Percentiles rank a stretch among this genome's conserved stretches.
These are phyloP conservation scores for Alternaria sp. DNA, from an alignment of 2,329 filamentous ascomycete genomes.

Conservation along the genomic window DNA sequence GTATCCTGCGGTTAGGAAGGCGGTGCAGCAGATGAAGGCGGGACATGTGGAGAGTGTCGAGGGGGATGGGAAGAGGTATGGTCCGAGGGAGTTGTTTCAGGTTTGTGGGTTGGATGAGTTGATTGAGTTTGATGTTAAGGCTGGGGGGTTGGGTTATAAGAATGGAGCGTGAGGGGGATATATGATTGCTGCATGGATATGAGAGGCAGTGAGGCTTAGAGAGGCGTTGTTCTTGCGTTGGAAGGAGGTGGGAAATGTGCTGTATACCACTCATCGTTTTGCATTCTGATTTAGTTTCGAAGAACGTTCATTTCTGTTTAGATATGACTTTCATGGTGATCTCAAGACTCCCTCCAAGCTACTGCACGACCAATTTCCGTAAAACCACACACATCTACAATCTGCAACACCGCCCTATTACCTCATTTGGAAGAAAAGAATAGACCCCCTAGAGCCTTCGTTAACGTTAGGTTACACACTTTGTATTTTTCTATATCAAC, in stretches of 20 bases:
- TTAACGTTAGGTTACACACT: too few relatives aligned
- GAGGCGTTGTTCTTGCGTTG: neutral
- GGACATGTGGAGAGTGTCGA: slow-evolving; percentile 43
- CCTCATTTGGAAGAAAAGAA: too few relatives aligned
- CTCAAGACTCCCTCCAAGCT: neutral
- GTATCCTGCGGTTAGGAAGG: slow-evolving; percentile 41
- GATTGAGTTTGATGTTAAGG: slow-evolving; percentile 57
- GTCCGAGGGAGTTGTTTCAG: slow-evolving; percentile 58
- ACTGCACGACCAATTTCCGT: neutral
- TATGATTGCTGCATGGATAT: neutral
- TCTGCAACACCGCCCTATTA: neutral
- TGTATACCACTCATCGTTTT: slow-evolving; percentile 1
- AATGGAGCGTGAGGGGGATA: slow-evolving; percentile 14
- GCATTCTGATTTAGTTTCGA: neutral
- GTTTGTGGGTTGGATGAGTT: slow-evolving; percentile 60
- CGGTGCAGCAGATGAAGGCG: slow-evolving; percentile 36
- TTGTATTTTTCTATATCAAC: too few relatives aligned
- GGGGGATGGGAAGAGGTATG: slow-evolving; percentile 52
- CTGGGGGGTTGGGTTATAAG: slow-evolving; percentile 49
- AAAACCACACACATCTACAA: neutral
- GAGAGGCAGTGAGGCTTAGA: neutral
- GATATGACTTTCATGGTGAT: neutral
- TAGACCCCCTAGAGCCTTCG: too few relatives aligned
- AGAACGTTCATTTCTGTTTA: neutral
- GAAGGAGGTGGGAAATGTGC: neutral